Evolutionary conservation across 1,284 basidiomycete species (phyloP), one percentile per base, ranked within the genome.

Genomic region (Puccinia coronata): DNA sequence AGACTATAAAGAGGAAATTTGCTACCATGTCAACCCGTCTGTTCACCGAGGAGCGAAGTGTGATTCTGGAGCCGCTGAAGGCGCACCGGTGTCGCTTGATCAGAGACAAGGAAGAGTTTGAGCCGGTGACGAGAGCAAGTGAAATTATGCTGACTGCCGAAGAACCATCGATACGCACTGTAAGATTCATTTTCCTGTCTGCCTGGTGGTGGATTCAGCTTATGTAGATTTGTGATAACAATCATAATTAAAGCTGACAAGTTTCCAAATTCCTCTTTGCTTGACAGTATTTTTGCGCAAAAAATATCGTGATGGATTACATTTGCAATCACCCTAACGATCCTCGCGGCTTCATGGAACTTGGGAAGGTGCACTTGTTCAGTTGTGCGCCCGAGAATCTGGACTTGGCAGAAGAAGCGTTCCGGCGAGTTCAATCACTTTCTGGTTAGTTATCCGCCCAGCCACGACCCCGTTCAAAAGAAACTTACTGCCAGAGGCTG

Each of bases 101-200:
- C 2, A 31, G 55, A 47, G 76, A 78, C 31, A 69, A 69, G 31
- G 63, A 65, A 31, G 47, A 65, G 43, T 69, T 67, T n/a, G 47
- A 78, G 36, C 28, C 53, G 25, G 34, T 78, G 43, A 47, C 49
- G 25, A 3, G 76, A 3, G 76, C 76, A 3, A 69, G 61, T 43
- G 61, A 51, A 16, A 57, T 69, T n/a, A 55, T 78, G 63, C 47
- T 78, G 36, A 57, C 63, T 49, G 59, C 43, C 47, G 76, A 78
- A 51, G 76, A 78, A 47, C 76, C 76, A 20, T 78, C 76, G 16
- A 69, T 78, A 16, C 76, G 76, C 23, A 78, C 59, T 25, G 76
- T 78, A 55, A 78, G 49, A 49, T 14, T 63, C 39, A 31, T 5
- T 34, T 39, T n/a, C 36, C 25, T 36, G 9, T 1, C 31, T 43